Conservation (phyloP, 2,329 filamentous ascomycete species). For the Zasmidium cellare region DNA sequence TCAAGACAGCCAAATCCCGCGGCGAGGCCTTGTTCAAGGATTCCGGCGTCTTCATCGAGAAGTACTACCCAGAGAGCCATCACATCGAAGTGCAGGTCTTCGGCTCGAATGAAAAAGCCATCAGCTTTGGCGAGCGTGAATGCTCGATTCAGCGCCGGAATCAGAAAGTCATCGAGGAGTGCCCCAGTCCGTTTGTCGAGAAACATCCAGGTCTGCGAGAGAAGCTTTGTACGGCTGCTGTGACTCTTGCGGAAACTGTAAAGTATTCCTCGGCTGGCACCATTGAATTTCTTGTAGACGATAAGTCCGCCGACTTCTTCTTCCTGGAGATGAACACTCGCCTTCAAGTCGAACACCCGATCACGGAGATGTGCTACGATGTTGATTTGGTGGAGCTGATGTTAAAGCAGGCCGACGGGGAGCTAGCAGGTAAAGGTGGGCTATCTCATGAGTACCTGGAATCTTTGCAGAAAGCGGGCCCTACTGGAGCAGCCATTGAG, state of each 20-base stretch:
- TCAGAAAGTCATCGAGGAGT: conserved; percentile 90
- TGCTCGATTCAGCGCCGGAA: conserved; percentile 85
- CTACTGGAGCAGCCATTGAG: conserved; percentile 54
- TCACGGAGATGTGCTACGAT: conserved; percentile 58
- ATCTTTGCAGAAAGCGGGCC: conserved; percentile 43
- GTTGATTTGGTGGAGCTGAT: conserved; percentile 58
- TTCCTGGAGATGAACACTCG: conserved; percentile 62
- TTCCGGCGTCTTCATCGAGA: conserved; percentile 80
- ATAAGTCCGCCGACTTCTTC: conserved; percentile 76
- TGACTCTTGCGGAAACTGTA: conserved; percentile 60
- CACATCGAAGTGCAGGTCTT: conserved; percentile 93
- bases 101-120: conserved; percentile 72
- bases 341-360: conserved; percentile 60
- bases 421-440: conserved; percentile 48
- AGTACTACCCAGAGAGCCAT: conserved; percentile 74
- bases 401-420: conserved; percentile 56
- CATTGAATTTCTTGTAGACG: conserved; percentile 87
- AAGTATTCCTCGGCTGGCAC: conserved; percentile 84
- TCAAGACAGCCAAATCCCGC: conserved; percentile 64
- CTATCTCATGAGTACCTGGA: conserved; percentile 44
- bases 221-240: conserved; percentile 66
- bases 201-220: conserved; percentile 56
- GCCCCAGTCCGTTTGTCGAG: conserved; percentile 69
- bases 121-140: conserved; percentile 84
- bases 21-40: conserved; percentile 77